phyloP scores from a whole-genome alignment of 192 early-diverging fungal species.

The Coemansia sp. region DNA sequence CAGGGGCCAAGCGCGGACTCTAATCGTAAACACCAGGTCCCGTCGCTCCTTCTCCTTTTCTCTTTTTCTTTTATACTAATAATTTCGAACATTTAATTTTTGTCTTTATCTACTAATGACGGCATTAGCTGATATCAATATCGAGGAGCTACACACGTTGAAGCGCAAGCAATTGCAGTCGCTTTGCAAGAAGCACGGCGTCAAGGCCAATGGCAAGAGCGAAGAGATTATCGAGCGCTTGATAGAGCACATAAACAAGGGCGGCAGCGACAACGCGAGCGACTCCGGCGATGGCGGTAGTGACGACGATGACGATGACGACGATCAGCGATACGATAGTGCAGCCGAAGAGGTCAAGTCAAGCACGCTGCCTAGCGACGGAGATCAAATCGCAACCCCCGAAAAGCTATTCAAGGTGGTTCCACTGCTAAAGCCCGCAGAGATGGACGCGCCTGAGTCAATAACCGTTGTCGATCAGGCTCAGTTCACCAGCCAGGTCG shows the following conservation, averaged over 20 bases:
- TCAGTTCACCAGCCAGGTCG: slow-evolving; percentile 21
- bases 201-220: slow-evolving; percentile 49
- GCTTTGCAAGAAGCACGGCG: slow-evolving; percentile 48
- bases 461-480: slow-evolving; percentile 2
- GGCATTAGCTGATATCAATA: slow-evolving; percentile 13
- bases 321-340: slow-evolving; percentile 1
- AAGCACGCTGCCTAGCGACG: not conserved
- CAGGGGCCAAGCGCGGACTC: not conserved
- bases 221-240: slow-evolving; percentile 43
- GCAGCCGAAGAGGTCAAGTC: not conserved
- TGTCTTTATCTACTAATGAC: slow-evolving; percentile 1
- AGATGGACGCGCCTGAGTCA: slow-evolving; percentile 18
- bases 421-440: slow-evolving; percentile 7
- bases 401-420: slow-evolving; percentile 29
- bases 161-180: slow-evolving; percentile 50
- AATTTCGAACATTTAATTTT: not conserved
- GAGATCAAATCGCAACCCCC: not conserved
- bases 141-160: slow-evolving; percentile 30
- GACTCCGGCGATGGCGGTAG: not conserved
- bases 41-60: not conserved
- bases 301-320: slow-evolving; percentile 5
- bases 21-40: slow-evolving; percentile 5
- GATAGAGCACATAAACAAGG: slow-evolving; percentile 5
- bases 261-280: not conserved
- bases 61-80: not conserved